Evolutionary conservation across 2,329 filamentous ascomycete species (phyloP), one percentile per base, ranked within the genome.

Genomic region (Xylariales sp.): DNA sequence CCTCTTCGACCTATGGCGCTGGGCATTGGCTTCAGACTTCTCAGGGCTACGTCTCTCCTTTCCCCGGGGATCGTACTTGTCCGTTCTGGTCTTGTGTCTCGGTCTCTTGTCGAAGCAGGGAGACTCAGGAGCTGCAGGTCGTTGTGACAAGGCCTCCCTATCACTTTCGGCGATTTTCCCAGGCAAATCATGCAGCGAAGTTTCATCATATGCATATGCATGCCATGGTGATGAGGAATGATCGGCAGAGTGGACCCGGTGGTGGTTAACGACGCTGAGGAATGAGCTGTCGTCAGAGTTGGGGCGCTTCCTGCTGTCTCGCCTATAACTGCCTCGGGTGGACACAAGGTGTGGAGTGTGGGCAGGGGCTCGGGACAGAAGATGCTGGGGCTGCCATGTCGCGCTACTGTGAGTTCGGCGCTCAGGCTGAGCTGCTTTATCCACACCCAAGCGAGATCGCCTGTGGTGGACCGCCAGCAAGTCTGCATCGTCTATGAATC

Each of bases 81-180:
- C 71, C 18, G 67, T 60, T 38, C 68, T 71, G 12, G 76, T 82
- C 57, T 74, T 84, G 47, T 71, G 64, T 22, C 81, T 70, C 14
- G 69, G 59, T 33, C 65, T 65, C 51, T 69, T 78, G 41, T 76
- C 68, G 42, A 72, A 80, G 11, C 48, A 29, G 10, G 24, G 32
- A 38, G 40, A 27, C 19, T 37, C 19, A 19, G 42, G 38, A 14
- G 31, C 16, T 29, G 39, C 42, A 34, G 47, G 46, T 28, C 46
- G 43, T 3, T 44, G 49, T 22, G 50, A 55, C 18, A 43, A 52
- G 40, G 41, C 46, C 29, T 43, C 48, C 33, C 31, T 27, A 36
- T 37, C 34, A 28, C 21, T 27, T 11, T 16, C 39, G 15, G 32
- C 38, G 14, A 28, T 10, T 11, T 31, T 29, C 21, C 28, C 22